These are phyloP conservation scores for Botryotinia narcissicola DNA, from an alignment of 2,329 filamentous ascomycete genomes.

Conservation along the genomic window DNA sequence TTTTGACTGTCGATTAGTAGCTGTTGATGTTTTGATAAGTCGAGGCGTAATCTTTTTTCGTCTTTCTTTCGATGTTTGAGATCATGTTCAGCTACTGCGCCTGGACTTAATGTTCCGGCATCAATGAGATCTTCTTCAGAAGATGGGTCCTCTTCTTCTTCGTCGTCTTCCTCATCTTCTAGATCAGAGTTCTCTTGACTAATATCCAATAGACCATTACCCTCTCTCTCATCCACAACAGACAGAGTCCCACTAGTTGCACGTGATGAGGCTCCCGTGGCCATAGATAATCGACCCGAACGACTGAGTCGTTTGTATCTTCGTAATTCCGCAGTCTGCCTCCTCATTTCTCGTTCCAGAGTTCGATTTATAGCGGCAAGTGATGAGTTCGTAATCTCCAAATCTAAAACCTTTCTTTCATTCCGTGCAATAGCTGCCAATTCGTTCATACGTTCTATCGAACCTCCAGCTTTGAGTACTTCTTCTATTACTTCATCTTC, in stretches of 20 bases:
- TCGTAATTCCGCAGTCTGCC: conserved; percentile 84
- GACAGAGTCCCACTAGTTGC: conserved; percentile 47
- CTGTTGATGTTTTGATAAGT: conserved; percentile 85
- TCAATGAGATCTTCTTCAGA: conserved; percentile 50
- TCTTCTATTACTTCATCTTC: conserved; percentile 41
- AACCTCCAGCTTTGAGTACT: conserved; percentile 54
- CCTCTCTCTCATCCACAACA: conserved; percentile 43
- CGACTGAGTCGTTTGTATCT: conserved; percentile 83
- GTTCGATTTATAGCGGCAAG: conserved; percentile 93
- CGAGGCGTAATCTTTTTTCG: conserved; percentile 77
- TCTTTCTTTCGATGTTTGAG: conserved; percentile 65
- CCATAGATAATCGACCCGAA: conserved; percentile 68
- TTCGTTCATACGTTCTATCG: conserved; percentile 65
- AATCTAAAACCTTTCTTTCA: conserved; percentile 90
- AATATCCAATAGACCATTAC: conserved; percentile 47
- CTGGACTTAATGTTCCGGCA: conserved; percentile 40
- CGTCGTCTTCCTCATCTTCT: conserved; percentile 41
- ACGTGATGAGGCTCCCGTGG: conserved; percentile 47
- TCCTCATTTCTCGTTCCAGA: conserved; percentile 84
- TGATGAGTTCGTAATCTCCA: conserved; percentile 95
- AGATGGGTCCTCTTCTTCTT: conserved; percentile 47
- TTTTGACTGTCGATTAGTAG: conserved; percentile 87
- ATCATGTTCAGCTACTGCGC: conserved; percentile 45
- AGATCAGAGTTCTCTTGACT: conserved; percentile 45
- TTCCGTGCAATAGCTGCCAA: conserved; percentile 83